phyloP scores from a whole-genome alignment of 176 grass and related monocot species.

The Thinopyrum elongatum region DNA sequence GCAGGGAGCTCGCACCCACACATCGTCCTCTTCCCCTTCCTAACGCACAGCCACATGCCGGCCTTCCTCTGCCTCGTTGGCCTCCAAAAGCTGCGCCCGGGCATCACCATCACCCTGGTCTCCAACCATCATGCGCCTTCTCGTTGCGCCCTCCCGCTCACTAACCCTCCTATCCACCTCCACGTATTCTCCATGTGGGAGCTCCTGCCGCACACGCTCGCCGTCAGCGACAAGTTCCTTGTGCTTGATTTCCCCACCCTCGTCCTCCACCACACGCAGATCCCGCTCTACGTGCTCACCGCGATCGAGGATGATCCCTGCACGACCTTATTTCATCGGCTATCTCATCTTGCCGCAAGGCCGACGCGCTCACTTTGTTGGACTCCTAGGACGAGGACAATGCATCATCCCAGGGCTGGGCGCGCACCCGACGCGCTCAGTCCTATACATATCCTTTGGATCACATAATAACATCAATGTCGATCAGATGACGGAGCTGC shows the following conservation, averaged over 20 bases:
- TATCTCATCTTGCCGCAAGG: too few species aligned
- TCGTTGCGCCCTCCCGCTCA: neutral
- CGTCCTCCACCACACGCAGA: slow-evolving; percentile 52
- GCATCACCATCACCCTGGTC: slow-evolving; percentile 22
- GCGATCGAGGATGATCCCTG: neutral
- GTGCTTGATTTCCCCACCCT: slow-evolving; percentile 40
- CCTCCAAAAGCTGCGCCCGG: slow-evolving; percentile 24
- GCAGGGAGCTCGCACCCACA: neutral
- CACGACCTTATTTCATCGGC: too few species aligned
- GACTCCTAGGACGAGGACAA: too few species aligned
- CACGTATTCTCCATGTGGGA: slow-evolving; percentile 43
- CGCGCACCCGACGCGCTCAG: too few species aligned
- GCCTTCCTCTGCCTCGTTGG: slow-evolving; percentile 39
- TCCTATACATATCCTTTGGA: too few species aligned
- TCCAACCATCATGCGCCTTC: slow-evolving; percentile 2
- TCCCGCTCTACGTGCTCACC: slow-evolving; percentile 19
- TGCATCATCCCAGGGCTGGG: too few species aligned
- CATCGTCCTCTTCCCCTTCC: slow-evolving; percentile 43
- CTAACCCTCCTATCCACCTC: slow-evolving; percentile 32
- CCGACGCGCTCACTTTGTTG: too few species aligned
- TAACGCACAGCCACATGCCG: slow-evolving; percentile 35
- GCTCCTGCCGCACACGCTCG: slow-evolving; percentile 38
- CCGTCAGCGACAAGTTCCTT: slow-evolving; percentile 29
- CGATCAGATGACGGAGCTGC: too few species aligned
- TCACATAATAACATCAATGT: too few species aligned